Evolutionary conservation across 169 alveolate genomes (phyloP).

Genomic region (Eimeria necatrix): DNA sequence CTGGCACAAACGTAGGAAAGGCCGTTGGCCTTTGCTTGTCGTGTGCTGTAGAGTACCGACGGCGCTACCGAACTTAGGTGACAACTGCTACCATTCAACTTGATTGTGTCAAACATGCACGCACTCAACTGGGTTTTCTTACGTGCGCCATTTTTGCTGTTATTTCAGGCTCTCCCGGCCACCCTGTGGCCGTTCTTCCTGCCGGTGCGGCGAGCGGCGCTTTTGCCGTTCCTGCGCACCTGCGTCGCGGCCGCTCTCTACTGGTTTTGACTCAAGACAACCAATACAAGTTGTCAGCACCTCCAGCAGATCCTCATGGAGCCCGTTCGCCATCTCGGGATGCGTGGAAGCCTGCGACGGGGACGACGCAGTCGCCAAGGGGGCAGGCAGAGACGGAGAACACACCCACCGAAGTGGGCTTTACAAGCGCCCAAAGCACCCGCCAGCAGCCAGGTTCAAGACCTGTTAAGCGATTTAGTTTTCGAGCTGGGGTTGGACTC

Average conservation of each 20-base stretch:
- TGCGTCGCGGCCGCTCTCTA: conserved; percentile 79
- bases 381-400: neutral
- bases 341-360: conserved; percentile 44
- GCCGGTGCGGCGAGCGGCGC: neutral
- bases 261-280: conserved; percentile 77
- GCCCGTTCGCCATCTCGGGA: conserved; percentile 70
- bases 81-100: neutral
- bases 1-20: no score
- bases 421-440: neutral
- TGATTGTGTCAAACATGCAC: neutral
- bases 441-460: conserved; percentile 48
- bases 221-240: conserved; percentile 36
- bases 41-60: no score
- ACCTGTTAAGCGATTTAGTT: conserved; percentile 67
- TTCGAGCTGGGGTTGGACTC: conserved; percentile 62
- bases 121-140: neutral
- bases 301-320: conserved; percentile 72
- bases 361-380: neutral
- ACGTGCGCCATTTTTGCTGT: neutral
- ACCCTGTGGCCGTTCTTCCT: conserved; percentile 9
- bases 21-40: no score
- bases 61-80: no score
- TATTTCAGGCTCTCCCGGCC: conserved; percentile 30
- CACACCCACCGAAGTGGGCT: neutral
- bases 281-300: conserved; percentile 74